Percentiles rank a stretch among this genome's conserved stretches.
Conservation (phyloP, 371 early-diverging fungal species). For the Dentiscutata heterogama region DNA sequence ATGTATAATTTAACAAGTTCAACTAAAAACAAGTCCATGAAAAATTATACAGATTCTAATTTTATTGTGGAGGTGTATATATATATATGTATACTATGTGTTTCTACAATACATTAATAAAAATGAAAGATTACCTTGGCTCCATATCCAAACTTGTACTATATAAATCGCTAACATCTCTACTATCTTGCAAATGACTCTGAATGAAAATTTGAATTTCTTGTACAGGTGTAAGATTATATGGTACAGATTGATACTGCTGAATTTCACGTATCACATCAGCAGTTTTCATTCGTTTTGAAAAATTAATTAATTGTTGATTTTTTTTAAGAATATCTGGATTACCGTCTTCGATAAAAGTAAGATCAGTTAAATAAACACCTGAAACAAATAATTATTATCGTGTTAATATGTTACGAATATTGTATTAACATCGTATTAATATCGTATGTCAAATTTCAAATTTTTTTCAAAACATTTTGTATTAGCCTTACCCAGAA, state of each 20-base stretch:
- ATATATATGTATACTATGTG: too few relatives aligned
- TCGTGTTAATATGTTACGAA: neutral
- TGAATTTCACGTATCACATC: slow-evolving; percentile 92
- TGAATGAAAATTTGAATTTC: slow-evolving; percentile 86
- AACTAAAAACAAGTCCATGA: neutral
- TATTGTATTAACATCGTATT: neutral
- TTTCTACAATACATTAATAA: too few relatives aligned
- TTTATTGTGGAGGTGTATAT: neutral
- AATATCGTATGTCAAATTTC: neutral
- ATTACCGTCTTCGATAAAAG: slow-evolving; percentile 95
- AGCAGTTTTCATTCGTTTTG: slow-evolving; percentile 87
- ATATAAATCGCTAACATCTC: slow-evolving; percentile 70
- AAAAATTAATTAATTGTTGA: slow-evolving; percentile 87
- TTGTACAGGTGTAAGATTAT: slow-evolving; percentile 77
- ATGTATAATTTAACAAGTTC: neutral
- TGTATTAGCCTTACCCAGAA: slow-evolving; percentile 59
- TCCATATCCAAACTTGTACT: slow-evolving; percentile 83
- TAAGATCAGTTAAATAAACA: slow-evolving; percentile 89
- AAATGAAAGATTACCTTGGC: slow-evolving; percentile 64
- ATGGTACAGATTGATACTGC: slow-evolving; percentile 89
- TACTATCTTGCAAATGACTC: slow-evolving; percentile 61
- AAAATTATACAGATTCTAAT: neutral
- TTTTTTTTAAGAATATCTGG: slow-evolving; percentile 62
- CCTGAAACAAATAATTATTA: slow-evolving; percentile 67
- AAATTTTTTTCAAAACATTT: too few relatives aligned